A percentile compares a stretch with the other conserved stretches of the same genome.
Conservation (phyloP, 345 rosid genomes). For the Acer saccharum region DNA sequence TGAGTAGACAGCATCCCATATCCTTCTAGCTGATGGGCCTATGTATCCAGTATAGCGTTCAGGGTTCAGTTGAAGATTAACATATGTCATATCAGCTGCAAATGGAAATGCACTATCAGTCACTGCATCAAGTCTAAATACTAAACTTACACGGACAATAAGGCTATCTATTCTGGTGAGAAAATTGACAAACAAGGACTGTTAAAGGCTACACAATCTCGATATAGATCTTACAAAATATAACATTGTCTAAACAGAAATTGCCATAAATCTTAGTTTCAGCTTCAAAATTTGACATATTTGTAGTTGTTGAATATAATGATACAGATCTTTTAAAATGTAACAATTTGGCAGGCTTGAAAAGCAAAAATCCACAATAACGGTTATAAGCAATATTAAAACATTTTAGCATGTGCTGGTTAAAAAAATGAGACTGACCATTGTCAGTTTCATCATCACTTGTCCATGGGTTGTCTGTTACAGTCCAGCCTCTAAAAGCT, state of each 20-base stretch:
- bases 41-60: constrained; percentile 88
- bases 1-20: constrained; percentile 93
- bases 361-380: constrained; percentile 10
- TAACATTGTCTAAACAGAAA: neutral
- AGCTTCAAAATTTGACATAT: neutral
- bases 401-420: neutral
- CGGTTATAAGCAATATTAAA: neutral
- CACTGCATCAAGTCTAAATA: constrained; percentile 1
- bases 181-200: neutral
- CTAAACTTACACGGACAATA: neutral
- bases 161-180: neutral
- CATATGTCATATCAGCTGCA: constrained; percentile 90
- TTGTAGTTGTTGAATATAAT: neutral
- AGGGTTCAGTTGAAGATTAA: constrained; percentile 85
- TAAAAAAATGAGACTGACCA: constrained; percentile 43
- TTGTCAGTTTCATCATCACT: constrained; percentile 73
- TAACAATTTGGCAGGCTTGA: neutral
- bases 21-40: constrained; percentile 93
- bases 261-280: neutral
- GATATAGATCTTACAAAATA: constrained; percentile 1
- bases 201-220: neutral
- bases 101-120: constrained; percentile 19
- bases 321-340: neutral
- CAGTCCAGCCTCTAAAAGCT: constrained; percentile 89
- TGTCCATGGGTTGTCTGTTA: constrained; percentile 94